A percentile compares a stretch with the other conserved stretches of the same genome.
These are phyloP conservation scores for Ascochyta fabae DNA, from an alignment of 2,329 filamentous ascomycete genomes.

Conservation along the genomic window DNA sequence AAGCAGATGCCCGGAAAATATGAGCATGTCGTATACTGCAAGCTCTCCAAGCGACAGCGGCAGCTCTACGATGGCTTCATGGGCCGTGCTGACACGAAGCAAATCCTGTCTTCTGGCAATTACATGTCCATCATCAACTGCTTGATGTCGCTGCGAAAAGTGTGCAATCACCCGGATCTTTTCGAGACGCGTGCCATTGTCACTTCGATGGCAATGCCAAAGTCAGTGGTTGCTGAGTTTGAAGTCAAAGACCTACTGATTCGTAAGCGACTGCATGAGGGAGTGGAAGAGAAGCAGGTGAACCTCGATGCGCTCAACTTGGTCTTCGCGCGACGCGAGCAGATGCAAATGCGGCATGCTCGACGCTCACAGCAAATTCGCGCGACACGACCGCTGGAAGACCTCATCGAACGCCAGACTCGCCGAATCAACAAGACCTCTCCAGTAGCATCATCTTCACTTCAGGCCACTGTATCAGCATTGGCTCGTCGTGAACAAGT, in stretches of 20 bases:
- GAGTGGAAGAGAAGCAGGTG: constrained; percentile 67
- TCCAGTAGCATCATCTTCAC: constrained; percentile 63
- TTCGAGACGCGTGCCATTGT: constrained; percentile 97
- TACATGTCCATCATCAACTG: constrained; percentile 99
- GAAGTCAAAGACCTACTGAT: constrained; percentile 75
- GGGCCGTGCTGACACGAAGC: constrained; percentile 84
- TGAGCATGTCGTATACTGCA: constrained; percentile 95
- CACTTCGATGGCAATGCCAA: constrained; percentile 92
- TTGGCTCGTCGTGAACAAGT: constrained; percentile 71
- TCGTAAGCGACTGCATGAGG: constrained; percentile 67
- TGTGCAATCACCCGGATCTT: constrained; percentile 97
- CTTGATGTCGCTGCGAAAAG: constrained; percentile 94
- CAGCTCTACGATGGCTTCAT: constrained; percentile 97
- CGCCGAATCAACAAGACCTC: constrained; percentile 58
- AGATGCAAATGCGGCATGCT: constrained; percentile 60
- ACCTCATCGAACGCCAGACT: constrained; percentile 75
- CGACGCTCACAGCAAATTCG: constrained; percentile 56
- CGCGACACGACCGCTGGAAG: constrained; percentile 71
- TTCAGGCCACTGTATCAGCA: constrained; percentile 73
- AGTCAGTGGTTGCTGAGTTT: constrained; percentile 76
- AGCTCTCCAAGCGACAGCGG: constrained; percentile 91
- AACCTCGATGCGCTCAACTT: constrained; percentile 81
- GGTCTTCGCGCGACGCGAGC: constrained; percentile 73
- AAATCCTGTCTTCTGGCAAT: constrained; percentile 88
- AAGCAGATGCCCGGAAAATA: constrained; percentile 99